Percentiles rank a stretch among this genome's conserved stretches.
Evolutionary conservation across 345 rosid genomes (phyloP).

Genomic region (Xanthoceras sorbifolium): DNA sequence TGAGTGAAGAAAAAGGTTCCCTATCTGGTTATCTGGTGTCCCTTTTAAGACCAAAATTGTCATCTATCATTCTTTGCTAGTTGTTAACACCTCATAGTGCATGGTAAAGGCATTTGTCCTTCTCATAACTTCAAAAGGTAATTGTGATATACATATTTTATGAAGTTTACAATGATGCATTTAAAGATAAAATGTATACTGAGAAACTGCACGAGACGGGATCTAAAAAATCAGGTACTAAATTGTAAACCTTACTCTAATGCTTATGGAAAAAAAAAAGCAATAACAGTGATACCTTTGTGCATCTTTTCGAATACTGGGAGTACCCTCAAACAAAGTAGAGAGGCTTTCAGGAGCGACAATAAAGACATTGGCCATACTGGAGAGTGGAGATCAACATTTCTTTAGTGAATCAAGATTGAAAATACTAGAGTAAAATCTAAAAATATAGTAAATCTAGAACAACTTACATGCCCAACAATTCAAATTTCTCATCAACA

Average conservation of each 20-base stretch:
- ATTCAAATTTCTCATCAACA: slow-evolving; percentile 94
- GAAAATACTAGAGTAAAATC: neutral
- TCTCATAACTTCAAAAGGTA: neutral
- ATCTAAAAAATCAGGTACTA: neutral
- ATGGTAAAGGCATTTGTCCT: neutral
- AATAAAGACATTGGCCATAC: slow-evolving; percentile 91
- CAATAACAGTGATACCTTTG: slow-evolving; percentile 57
- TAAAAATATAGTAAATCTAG: neutral
- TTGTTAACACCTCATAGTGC: neutral
- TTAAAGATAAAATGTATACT: neutral
- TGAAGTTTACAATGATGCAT: neutral
- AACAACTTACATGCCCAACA: slow-evolving; percentile 78
- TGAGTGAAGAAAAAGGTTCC: neutral
- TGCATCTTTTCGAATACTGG: slow-evolving; percentile 88
- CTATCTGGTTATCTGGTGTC: neutral
- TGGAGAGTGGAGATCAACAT: slow-evolving; percentile 53
- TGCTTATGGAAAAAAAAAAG: neutral
- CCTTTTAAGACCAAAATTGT: neutral
- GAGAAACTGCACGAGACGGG: neutral
- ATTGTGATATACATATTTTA: neutral
- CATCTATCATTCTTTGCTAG: neutral
- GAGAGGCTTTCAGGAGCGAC: slow-evolving; percentile 98
- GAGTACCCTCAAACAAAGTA: slow-evolving; percentile 89
- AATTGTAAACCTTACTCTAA: neutral
- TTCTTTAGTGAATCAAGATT: slow-evolving; percentile 16